phyloP scores from a whole-genome alignment of 1,284 basidiomycete genomes.

The Microbotryum scabiosae region DNA sequence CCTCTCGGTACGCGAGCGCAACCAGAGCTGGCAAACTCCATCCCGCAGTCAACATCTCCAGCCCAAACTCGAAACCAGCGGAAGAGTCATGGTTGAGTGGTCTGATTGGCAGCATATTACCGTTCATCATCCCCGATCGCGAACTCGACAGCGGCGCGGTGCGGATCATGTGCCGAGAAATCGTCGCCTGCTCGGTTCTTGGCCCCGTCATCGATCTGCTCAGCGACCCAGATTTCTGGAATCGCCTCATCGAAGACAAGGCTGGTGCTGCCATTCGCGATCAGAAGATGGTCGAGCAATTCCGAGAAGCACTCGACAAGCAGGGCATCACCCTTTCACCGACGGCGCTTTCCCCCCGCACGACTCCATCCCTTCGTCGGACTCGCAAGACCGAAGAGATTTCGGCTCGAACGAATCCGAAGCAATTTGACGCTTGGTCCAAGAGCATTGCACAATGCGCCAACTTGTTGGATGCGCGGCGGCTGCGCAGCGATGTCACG shows the following conservation, averaged over 20 bases:
- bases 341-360: not conserved
- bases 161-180: conserved; percentile 65
- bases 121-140: conserved; percentile 60
- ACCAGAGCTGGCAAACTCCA: conserved; percentile 49
- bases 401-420: conserved; percentile 41
- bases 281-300: conserved; percentile 52
- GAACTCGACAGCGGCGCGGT: conserved; percentile 65
- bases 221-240: conserved; percentile 94
- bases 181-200: conserved; percentile 70
- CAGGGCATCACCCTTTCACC: conserved; percentile 10
- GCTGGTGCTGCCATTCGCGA: conserved; percentile 81
- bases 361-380: not conserved
- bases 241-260: conserved; percentile 81
- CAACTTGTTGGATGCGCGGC: conserved; percentile 73
- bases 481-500: conserved; percentile 82
- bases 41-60: conserved; percentile 70
- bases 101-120: conserved; percentile 62
- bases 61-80: conserved; percentile 75
- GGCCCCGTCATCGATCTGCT: conserved; percentile 85
- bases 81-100: conserved; percentile 75
- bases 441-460: conserved; percentile 71
- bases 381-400: conserved; percentile 28
- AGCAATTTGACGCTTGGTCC: conserved; percentile 81
- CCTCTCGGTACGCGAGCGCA: conserved; percentile 57
- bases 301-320: conserved; percentile 45